Conservation (phyloP, 805 yeast species). For the Candida corydali region DNA sequence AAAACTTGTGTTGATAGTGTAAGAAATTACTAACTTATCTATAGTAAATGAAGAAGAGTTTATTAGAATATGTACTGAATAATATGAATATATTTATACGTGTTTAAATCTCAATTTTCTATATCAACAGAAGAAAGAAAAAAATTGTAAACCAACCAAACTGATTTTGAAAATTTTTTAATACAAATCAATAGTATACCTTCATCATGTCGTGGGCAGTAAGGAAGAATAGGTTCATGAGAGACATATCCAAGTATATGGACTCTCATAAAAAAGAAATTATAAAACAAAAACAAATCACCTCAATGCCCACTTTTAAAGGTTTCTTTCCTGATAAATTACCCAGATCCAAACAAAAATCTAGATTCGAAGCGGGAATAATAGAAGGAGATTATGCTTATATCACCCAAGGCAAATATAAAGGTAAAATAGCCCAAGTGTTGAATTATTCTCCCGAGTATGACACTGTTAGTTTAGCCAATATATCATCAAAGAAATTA, state of each 20-base stretch:
- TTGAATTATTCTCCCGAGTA: conserved; percentile 54
- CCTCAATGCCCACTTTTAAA: conserved; percentile 34
- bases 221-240: conserved; percentile 32
- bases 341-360: conserved; percentile 30
- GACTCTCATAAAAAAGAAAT: conserved; percentile 25
- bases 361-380: conserved; percentile 51
- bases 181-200: too few species aligned
- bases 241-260: conserved; percentile 31
- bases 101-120: too few species aligned
- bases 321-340: conserved; percentile 13
- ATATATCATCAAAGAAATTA: conserved; percentile 61
- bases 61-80: conserved; percentile 80
- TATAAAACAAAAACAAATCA: conserved; percentile 16
- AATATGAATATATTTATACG: too few species aligned
- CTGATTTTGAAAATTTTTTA: conserved; percentile 7
- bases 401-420: conserved; percentile 62
- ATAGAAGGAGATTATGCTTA: conserved; percentile 77
- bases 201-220: conserved; percentile 16
- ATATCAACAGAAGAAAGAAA: too few species aligned
- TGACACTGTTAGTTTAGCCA: conserved; percentile 63
- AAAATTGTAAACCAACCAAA: too few species aligned
- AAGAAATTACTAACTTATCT: conserved; percentile 26
- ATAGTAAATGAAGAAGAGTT: conserved; percentile 81
- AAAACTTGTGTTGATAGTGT: too few species aligned
- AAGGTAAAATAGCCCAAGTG: conserved; percentile 72